Base-by-base conservation (phyloP, 2,329 filamentous ascomycete species). In the Colletotrichum sublineola region DNA sequence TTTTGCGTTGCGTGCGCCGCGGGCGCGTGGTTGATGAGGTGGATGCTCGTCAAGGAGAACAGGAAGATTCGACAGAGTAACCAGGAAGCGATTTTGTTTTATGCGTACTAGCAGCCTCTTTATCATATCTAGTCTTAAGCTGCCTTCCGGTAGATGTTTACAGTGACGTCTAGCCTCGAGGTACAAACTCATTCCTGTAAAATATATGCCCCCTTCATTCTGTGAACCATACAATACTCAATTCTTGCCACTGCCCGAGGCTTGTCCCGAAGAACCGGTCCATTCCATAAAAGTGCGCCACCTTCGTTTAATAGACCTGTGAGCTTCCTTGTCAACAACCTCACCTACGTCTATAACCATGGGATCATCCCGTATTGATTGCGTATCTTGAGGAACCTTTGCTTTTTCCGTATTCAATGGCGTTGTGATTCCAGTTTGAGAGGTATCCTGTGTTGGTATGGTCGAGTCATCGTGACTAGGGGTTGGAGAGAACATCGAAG, bases 21-120 rank as follows among this genome's bases (percentile, higher is more conserved):
- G 18, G 60, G 74, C 1, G 76, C 76, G 11, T 77, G 76, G 76
- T 20, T 77, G 8, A 74, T 77, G 74, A 73, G 57, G 61, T 75
- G 74, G 73, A 77, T 77, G 76, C 63, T 77, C 9, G 68, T 77
- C n/a, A 68, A 56, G 33, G 74, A 76, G 44, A 77, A 76, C 15
- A 67, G 74, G 53, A 75, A 72, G 61, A 77, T 77, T 20, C 60
- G 74, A 40, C 62, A 56, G 29, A 60, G 56, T 5, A 53, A 74
- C 20, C 55, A 53, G 24, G 73, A 74, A 48, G 60, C 73, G 0
- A 57, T 53, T 9, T n/a, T 74, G 2, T 74, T 74, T 4, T 73
- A 73, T 12, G 73, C 73, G 18, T 73, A 73, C 29, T 74, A 14
- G 15, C 6, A 8, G 42, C 18, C 8, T 44, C 15, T 1, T 3